Percentiles rank a stretch among this genome's conserved stretches.
Evolutionary conservation across 208 protist species (phyloP).

Genomic region (Trichomonas tenax): DNA sequence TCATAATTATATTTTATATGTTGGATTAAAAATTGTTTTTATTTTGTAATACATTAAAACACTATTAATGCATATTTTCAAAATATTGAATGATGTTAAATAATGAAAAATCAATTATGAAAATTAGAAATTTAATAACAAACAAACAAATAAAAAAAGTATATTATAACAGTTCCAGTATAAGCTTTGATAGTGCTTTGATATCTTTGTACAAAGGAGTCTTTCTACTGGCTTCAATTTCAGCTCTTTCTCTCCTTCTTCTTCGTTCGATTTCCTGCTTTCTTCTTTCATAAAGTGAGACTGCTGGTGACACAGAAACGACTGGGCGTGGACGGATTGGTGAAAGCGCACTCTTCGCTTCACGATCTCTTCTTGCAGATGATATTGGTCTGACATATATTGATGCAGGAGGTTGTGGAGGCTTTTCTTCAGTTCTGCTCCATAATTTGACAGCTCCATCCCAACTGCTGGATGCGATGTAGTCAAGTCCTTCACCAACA

Average conservation of each 20-base stretch:
- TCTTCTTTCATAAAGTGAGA: neutral
- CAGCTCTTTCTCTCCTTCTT: neutral
- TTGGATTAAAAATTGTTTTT: too few species aligned
- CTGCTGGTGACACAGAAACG: neutral
- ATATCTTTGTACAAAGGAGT: neutral
- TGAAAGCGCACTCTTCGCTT: neutral
- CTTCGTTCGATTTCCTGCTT: slow-evolving; percentile 3
- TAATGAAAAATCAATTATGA: too few species aligned
- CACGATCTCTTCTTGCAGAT: neutral
- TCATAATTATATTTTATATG: too few species aligned
- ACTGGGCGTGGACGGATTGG: neutral
- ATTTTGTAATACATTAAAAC: too few species aligned
- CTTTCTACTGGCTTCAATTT: neutral
- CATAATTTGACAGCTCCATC: slow-evolving; percentile 10
- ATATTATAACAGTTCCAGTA: neutral
- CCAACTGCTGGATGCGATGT: neutral
- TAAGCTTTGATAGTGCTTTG: neutral
- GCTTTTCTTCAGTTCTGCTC: neutral
- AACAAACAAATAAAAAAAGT: neutral
- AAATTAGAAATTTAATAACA: neutral
- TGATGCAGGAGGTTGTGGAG: neutral
- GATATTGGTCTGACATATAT: neutral
- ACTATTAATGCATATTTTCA: too few species aligned
- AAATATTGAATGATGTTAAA: too few species aligned
- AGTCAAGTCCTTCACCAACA: neutral